These are phyloP conservation scores for Penicillium oxalicum DNA, from an alignment of 2,329 filamentous ascomycete species.

Conservation along the genomic window DNA sequence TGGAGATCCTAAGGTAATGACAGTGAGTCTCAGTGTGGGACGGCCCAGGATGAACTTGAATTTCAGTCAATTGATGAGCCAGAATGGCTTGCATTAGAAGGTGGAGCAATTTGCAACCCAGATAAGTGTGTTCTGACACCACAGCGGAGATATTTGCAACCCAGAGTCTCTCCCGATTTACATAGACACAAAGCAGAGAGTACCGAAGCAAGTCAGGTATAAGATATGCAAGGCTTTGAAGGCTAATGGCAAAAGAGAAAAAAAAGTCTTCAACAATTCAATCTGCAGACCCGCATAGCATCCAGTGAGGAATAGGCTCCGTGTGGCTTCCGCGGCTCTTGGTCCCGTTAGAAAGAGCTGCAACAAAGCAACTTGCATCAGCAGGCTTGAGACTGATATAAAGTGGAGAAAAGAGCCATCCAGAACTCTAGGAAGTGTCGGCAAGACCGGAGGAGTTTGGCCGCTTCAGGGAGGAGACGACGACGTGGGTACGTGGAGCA, in stretches of 20 bases:
- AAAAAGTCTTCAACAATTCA: constrained; percentile 17
- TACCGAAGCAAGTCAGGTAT: constrained; percentile 5
- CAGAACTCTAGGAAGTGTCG: constrained; percentile 15
- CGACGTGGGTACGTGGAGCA: constrained; percentile 8
- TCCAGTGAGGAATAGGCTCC: not conserved
- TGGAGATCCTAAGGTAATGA: too few species aligned
- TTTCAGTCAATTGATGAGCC: too few species aligned
- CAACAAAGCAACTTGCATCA: constrained; percentile 9
- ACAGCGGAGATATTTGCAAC: not conserved
- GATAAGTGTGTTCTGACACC: not conserved
- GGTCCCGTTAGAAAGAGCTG: not conserved
- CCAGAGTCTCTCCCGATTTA: not conserved
- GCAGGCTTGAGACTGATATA: constrained; percentile 8
- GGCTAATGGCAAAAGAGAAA: constrained; percentile 4
- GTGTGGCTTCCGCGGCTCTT: constrained; percentile 4
- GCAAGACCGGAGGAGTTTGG: constrained; percentile 3
- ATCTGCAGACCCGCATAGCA: constrained; percentile 6
- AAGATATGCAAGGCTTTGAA: constrained; percentile 17
- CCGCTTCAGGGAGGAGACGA: constrained; percentile 9
- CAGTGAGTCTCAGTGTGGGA: too few species aligned
- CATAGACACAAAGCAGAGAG: not conserved
- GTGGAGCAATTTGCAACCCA: not conserved
- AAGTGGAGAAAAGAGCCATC: constrained; percentile 19
- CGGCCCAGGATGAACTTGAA: too few species aligned
- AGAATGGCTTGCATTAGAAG: constrained; percentile 10